phyloP scores from a whole-genome alignment of 83 land plant genomes.

The Larix sibirica region DNA sequence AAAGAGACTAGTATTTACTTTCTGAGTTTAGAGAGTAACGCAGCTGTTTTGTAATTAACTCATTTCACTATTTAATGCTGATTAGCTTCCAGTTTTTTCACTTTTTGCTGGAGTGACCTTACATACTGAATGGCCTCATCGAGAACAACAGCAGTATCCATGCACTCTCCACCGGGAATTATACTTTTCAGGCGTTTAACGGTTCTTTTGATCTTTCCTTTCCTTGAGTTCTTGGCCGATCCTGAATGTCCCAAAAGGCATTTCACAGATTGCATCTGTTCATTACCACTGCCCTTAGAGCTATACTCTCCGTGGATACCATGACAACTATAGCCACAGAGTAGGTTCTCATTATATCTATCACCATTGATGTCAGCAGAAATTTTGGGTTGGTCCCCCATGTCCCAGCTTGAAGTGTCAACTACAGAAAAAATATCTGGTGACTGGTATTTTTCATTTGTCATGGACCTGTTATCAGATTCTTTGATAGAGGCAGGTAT shows the following conservation, averaged over 20 bases:
- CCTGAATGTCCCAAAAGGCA: slow-evolving; percentile 1
- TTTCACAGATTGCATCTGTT: not conserved
- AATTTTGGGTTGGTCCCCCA: not conserved
- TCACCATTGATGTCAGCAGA: not conserved
- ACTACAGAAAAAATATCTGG: slow-evolving; percentile 7
- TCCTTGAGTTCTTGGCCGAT: slow-evolving; percentile 21
- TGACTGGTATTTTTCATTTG: not conserved
- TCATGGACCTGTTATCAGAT: not conserved
- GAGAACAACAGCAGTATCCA: slow-evolving; percentile 47
- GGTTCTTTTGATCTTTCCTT: slow-evolving; percentile 38
- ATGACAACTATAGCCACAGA: not conserved
- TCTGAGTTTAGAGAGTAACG: not conserved
- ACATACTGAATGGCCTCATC: slow-evolving; percentile 65
- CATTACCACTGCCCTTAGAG: slow-evolving; percentile 9
- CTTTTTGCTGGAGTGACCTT: slow-evolving; percentile 37
- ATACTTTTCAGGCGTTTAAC: slow-evolving; percentile 36
- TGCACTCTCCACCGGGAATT: slow-evolving; percentile 50
- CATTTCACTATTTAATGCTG: not conserved
- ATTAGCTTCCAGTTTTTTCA: slow-evolving; percentile 31
- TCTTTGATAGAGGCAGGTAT: slow-evolving; percentile 19
- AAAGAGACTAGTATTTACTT: too few relatives aligned
- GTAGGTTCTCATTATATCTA: not conserved
- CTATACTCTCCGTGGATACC: not conserved
- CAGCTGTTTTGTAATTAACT: not conserved
- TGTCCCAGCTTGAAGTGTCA: slow-evolving; percentile 31